phyloP scores from a whole-genome alignment of 306 rosid species.

The Lathyrus sativus region DNA sequence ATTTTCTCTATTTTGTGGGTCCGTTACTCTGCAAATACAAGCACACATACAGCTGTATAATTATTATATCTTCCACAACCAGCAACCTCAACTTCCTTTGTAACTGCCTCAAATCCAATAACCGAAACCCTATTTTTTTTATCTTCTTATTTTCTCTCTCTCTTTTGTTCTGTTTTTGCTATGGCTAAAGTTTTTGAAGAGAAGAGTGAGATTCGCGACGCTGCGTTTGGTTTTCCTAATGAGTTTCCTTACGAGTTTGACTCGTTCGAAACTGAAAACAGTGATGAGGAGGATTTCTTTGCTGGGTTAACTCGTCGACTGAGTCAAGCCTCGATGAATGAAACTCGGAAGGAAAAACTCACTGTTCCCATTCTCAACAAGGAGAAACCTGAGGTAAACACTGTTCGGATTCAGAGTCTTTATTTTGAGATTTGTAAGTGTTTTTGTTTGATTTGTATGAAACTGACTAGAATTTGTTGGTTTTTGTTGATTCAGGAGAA shows the following conservation, averaged over 20 bases:
- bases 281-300: conserved; percentile 81
- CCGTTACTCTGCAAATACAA: conserved; percentile 48
- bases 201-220: conserved; percentile 8
- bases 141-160: not conserved
- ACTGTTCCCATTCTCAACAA: conserved; percentile 36
- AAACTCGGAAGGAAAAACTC: conserved; percentile 46
- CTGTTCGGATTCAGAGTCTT: not conserved
- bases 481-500: conserved; percentile 28
- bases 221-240: conserved; percentile 49
- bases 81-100: conserved; percentile 40
- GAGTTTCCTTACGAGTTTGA: conserved; percentile 84
- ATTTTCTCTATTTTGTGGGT: conserved; percentile 39
- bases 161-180: not conserved
- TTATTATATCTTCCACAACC: conserved; percentile 64
- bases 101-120: conserved; percentile 26
- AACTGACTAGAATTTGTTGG: not conserved
- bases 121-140: not conserved
- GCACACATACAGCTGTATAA: conserved; percentile 43
- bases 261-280: conserved; percentile 50
- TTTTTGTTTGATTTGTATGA: not conserved
- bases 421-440: not conserved
- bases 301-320: conserved; percentile 70
- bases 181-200: conserved; percentile 48
- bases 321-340: conserved; percentile 54
- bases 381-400: conserved; percentile 51